phyloP scores from a whole-genome alignment of 345 rosid species.

The Alliaria petiolata region DNA sequence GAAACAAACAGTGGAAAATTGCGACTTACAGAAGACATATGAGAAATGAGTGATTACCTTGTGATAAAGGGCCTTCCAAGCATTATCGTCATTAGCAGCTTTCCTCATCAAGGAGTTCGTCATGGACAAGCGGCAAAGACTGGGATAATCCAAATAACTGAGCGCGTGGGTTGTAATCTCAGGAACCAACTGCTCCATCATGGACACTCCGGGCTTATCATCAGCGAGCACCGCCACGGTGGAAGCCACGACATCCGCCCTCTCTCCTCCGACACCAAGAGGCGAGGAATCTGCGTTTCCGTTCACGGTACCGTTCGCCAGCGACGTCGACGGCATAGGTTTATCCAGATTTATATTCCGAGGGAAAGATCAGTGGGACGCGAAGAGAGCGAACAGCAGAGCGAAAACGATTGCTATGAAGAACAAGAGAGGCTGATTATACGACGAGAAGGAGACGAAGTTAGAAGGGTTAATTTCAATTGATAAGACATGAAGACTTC shows the following conservation, averaged over 20 bases:
- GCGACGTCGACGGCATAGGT: constrained; percentile 27
- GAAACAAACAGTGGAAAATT: not conserved
- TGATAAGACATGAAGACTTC: constrained; percentile 56
- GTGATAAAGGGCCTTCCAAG: constrained; percentile 96
- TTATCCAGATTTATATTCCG: constrained; percentile 25
- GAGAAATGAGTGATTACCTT: constrained; percentile 47
- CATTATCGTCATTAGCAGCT: constrained; percentile 98
- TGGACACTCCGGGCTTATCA: constrained; percentile 76
- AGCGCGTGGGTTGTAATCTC: constrained; percentile 98
- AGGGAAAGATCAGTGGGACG: constrained; percentile 35
- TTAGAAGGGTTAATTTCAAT: constrained; percentile 51
- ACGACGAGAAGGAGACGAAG: constrained; percentile 33
- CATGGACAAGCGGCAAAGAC: constrained; percentile 94
- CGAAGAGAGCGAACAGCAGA: constrained; percentile 37
- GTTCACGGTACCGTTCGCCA: constrained; percentile 27
- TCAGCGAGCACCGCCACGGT: constrained; percentile 27
- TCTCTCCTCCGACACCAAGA: constrained; percentile 25
- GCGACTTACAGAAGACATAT: not conserved
- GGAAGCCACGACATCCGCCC: constrained; percentile 31
- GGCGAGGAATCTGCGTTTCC: constrained; percentile 25
- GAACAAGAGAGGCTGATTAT: constrained; percentile 22
- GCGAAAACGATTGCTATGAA: constrained; percentile 49
- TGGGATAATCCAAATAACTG: constrained; percentile 94
- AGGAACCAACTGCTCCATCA: constrained; percentile 99
- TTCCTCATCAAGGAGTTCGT: constrained; percentile 96